Percentiles rank a stretch among this genome's conserved stretches.
Conservation (phyloP, 148 eudicot genomes). For the Rhododendron kiyosumense region DNA sequence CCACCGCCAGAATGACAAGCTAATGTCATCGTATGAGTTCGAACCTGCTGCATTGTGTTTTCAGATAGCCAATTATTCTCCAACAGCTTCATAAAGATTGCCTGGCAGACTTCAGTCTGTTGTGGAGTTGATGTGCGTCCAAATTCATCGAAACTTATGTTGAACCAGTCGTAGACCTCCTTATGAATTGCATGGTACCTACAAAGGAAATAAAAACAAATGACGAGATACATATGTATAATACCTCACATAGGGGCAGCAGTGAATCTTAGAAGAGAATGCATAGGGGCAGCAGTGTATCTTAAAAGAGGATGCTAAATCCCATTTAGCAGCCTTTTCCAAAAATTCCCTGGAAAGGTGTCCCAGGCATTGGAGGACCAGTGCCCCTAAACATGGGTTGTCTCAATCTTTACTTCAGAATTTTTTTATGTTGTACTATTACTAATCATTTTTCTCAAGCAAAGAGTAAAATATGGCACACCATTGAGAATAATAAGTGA, state of each 20-base stretch:
- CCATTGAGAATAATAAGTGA: neutral
- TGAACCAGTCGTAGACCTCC: conserved; percentile 75
- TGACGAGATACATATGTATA: neutral
- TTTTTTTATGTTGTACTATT: neutral
- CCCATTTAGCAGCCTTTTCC: neutral
- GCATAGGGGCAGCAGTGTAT: neutral
- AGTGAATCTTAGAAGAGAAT: neutral
- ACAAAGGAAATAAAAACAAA: conserved; percentile 9
- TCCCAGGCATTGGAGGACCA: neutral
- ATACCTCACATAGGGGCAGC: neutral
- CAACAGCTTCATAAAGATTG: conserved; percentile 57
- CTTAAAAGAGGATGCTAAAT: neutral
- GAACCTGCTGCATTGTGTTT: conserved; percentile 85
- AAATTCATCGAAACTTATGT: conserved; percentile 73
- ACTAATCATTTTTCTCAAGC: neutral
- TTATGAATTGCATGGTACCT: conserved; percentile 84
- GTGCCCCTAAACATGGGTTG: neutral
- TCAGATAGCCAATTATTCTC: conserved; percentile 79
- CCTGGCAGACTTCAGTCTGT: conserved; percentile 81
- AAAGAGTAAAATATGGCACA: neutral
- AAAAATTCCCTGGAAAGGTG: neutral
- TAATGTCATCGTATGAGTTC: neutral
- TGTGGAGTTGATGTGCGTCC: conserved; percentile 83
- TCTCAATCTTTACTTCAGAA: neutral
- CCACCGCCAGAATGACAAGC: neutral